Evolutionary conservation across 345 rosid genomes (phyloP).

Genomic region (Camelina neglecta): DNA sequence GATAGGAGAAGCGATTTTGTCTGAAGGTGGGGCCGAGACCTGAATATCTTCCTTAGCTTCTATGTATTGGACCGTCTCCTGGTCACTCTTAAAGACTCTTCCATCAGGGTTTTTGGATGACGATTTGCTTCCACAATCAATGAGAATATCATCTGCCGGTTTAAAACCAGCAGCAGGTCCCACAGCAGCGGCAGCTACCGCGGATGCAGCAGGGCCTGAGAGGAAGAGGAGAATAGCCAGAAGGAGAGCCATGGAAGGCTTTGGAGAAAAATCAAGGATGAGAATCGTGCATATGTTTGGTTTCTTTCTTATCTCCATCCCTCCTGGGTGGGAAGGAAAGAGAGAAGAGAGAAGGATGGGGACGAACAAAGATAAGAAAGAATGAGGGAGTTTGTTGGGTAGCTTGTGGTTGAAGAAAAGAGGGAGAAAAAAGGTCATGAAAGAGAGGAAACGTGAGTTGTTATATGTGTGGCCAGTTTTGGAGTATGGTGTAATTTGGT

Average conservation of each 20-base stretch:
- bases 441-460: conserved; percentile 43
- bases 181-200: conserved; percentile 29
- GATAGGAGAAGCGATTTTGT: conserved; percentile 63
- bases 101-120: conserved; percentile 60
- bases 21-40: conserved; percentile 52
- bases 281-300: conserved; percentile 25
- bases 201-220: conserved; percentile 28
- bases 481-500: conserved; percentile 36
- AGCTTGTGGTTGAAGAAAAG: conserved; percentile 47
- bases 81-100: conserved; percentile 64
- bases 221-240: conserved; percentile 50
- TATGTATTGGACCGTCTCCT: conserved; percentile 51
- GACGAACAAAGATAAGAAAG: conserved; percentile 38
- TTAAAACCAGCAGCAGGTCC: conserved; percentile 40
- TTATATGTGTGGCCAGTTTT: conserved; percentile 44
- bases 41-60: conserved; percentile 56
- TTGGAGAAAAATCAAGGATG: conserved; percentile 45
- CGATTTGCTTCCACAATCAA: conserved; percentile 63
- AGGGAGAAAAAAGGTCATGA: conserved; percentile 45
- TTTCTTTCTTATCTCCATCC: conserved; percentile 50
- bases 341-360: conserved; percentile 42
- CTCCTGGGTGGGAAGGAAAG: conserved; percentile 49
- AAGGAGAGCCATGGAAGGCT: conserved; percentile 49
- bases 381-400: conserved; percentile 41
- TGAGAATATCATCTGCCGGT: conserved; percentile 63